Evolutionary conservation across 148 eudicot genomes (phyloP).

Genomic region (Cornus suecica): DNA sequence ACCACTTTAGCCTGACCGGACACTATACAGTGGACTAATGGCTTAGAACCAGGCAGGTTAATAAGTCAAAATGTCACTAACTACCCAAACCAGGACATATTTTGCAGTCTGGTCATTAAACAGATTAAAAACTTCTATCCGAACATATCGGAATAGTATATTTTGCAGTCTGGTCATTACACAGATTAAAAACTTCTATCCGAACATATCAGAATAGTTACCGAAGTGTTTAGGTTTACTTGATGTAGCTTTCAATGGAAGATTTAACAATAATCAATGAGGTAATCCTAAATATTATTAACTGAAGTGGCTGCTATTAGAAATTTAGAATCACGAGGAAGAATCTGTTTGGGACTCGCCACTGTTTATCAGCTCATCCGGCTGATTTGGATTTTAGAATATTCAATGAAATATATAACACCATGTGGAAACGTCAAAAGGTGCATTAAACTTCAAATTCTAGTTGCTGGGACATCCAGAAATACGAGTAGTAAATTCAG

Average conservation of each 20-base stretch:
- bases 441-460: background rate
- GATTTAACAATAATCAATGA: too few relatives aligned
- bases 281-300: too few relatives aligned
- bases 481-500: background rate
- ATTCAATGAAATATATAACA: background rate
- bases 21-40: too few relatives aligned
- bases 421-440: background rate
- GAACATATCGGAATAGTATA: too few relatives aligned
- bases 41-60: background rate
- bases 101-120: background rate
- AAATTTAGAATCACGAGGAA: background rate
- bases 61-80: background rate
- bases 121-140: too few relatives aligned
- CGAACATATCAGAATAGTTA: background rate
- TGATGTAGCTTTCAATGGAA: background rate
- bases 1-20: background rate
- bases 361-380: background rate
- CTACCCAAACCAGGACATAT: background rate
- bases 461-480: background rate
- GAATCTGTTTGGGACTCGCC: background rate
- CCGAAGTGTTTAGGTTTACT: background rate
- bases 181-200: background rate
- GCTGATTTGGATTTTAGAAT: background rate
- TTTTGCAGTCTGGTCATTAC: too few relatives aligned
- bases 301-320: background rate